Evolutionary conservation across 2,329 filamentous ascomycete genomes (phyloP).

Genomic region (Xylaria sp.): DNA sequence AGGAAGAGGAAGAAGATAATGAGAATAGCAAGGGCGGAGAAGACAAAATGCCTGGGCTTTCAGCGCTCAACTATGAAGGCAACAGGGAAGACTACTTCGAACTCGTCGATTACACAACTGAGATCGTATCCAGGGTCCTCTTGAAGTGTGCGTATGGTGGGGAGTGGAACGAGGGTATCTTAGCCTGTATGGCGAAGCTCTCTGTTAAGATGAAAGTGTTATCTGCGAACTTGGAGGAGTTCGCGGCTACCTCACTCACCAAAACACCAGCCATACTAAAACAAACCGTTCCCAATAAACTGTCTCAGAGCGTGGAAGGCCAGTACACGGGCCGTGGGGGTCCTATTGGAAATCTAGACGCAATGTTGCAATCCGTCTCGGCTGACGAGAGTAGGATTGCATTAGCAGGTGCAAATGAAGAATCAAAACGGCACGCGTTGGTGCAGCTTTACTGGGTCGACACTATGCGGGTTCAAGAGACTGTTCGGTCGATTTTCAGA

Average conservation of each 20-base stretch:
- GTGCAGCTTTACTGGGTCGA: background rate
- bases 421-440: background rate
- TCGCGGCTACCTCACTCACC: background rate
- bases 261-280: background rate
- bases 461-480: background rate
- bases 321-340: background rate
- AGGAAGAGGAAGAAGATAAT: background rate
- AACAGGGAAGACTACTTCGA: background rate
- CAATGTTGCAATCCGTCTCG: background rate
- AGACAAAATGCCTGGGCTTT: background rate
- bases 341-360: background rate
- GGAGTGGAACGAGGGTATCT: background rate
- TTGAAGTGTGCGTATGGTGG: background rate
- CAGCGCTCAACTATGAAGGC: background rate
- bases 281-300: background rate
- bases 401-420: background rate
- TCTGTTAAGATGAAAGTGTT: background rate
- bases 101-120: background rate
- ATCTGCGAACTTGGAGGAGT: background rate
- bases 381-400: too few species aligned
- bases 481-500: background rate
- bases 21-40: background rate
- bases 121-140: background rate
- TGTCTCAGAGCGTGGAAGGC: too few species aligned
- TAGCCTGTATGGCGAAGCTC: background rate